Base-by-base conservation (phyloP, 2,329 filamentous ascomycete species). In the Didymella arachidicola region DNA sequence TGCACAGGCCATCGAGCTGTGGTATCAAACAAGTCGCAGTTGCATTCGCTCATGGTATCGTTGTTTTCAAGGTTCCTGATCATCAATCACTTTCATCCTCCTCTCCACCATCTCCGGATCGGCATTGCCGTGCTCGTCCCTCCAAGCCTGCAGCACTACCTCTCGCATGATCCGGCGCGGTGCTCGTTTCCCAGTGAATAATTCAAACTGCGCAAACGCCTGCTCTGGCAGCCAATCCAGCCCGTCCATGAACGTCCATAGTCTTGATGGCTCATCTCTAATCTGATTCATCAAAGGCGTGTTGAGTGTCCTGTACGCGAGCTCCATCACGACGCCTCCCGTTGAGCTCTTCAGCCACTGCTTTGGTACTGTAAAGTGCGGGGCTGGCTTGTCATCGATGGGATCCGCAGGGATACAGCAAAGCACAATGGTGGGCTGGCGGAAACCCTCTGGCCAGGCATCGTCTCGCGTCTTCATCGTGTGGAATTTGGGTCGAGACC, bases 171-270 rank as follows among this genome's bases (percentile, higher is more conserved):
- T 75, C 43, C 86, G 79, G 26, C 90, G 83, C 2, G 90, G 90
- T 16, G 89, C 89, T 73, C 88, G 84, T 45, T 89, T 82, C 0
- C 90, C 90, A 0, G 90, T 93, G 72, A 93, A 92, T 2, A 93
- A 77, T 75, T 94, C 91, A 69, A 93, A 94, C 68, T 93, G 90
- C 1, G 90, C 90, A 75, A 91, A 91, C 0, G 89, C 91, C 71
- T 93, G 90, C 72, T 93, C 91, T 0, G 89, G 89, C 14, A 94
- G 76, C 45, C 93, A 82, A 66, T 93, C 90, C 12, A 93, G 79
- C 0, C 90, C 90, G 68, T 93, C 89, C 75, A 93, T 86, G 18
- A 90, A 82, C 0, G 92, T 87, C 90, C 90, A 93, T 39, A 90
- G 83, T 63, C 83, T 79, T 54, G 86, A 79, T 19, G 86, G 80